Evolutionary conservation across 208 protist species (phyloP).

Genomic region (Paratrypanosoma confusum): DNA sequence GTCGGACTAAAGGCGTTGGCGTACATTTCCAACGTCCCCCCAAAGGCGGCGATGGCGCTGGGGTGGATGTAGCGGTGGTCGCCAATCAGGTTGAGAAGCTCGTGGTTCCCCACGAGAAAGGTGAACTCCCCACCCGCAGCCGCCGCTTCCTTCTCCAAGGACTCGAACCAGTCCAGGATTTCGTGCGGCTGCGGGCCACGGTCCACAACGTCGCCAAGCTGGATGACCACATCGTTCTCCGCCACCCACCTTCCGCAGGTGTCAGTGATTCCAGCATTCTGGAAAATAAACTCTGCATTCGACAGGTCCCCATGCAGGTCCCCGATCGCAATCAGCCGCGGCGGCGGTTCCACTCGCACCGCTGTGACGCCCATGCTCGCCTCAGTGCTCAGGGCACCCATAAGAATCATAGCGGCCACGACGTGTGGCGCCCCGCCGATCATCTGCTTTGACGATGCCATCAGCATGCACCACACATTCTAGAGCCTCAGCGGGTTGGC

Average conservation of each 20-base stretch:
- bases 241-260: slow-evolving; percentile 18
- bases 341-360: too few relatives aligned
- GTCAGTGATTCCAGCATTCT: slow-evolving; percentile 27
- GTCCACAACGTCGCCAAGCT: slow-evolving; percentile 59
- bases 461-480: too few relatives aligned
- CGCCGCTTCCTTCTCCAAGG: slow-evolving; percentile 18
- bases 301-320: slow-evolving; percentile 50
- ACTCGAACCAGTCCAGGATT: slow-evolving; percentile 35
- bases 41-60: slow-evolving; percentile 11
- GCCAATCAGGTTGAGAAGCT: slow-evolving; percentile 37
- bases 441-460: too few relatives aligned
- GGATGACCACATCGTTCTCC: slow-evolving; percentile 36
- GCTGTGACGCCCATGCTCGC: too few relatives aligned
- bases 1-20: slow-evolving; percentile 11
- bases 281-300: slow-evolving; percentile 18
- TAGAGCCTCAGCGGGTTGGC: too few relatives aligned
- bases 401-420: too few relatives aligned
- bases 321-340: slow-evolving; percentile 35
- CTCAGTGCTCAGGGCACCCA: too few relatives aligned
- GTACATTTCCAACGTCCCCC: slow-evolving; percentile 11
- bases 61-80: slow-evolving; percentile 13
- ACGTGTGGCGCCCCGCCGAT: too few relatives aligned
- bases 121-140: slow-evolving; percentile 35
- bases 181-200: slow-evolving; percentile 22
- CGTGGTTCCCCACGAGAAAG: slow-evolving; percentile 59